Evolutionary conservation across 2,329 filamentous ascomycete genomes (phyloP).

Genomic region (Westerdykella ornata): DNA sequence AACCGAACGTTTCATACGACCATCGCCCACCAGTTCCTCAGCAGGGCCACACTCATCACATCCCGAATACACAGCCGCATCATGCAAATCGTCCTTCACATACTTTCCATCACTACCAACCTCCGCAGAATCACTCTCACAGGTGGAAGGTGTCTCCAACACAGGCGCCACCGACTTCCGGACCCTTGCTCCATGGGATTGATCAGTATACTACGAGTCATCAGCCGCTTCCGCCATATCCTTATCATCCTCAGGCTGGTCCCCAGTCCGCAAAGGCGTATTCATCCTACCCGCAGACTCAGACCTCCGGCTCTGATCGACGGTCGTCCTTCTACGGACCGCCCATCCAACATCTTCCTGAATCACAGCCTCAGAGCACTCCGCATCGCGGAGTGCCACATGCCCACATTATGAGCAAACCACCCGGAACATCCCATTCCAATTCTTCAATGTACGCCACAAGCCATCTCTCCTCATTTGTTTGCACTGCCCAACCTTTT

Average conservation of each 20-base stretch:
- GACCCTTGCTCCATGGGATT: constrained; percentile 17
- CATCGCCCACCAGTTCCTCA: constrained; percentile 21
- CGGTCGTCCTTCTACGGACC: constrained; percentile 9
- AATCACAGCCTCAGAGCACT: constrained; percentile 21
- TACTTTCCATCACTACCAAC: constrained; percentile 23
- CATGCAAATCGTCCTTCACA: constrained; percentile 13
- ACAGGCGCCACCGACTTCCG: constrained; percentile 13
- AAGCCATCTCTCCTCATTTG: constrained; percentile 31
- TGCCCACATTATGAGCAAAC: constrained; percentile 25
- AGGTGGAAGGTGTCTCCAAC: constrained; percentile 15
- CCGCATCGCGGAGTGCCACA: constrained; percentile 29
- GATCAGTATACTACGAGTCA: constrained; percentile 23
- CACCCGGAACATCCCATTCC: constrained; percentile 26
- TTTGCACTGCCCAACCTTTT: constrained; percentile 29
- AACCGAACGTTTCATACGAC: constrained; percentile 34
- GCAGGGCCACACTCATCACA: constrained; percentile 16
- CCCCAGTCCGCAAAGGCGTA: constrained; percentile 4
- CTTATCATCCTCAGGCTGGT: constrained; percentile 13
- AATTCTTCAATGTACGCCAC: constrained; percentile 36
- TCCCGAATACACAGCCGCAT: constrained; percentile 10
- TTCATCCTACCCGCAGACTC: constrained; percentile 11
- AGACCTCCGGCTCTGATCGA: constrained; percentile 10
- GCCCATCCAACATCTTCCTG: constrained; percentile 11
- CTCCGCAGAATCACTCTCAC: constrained; percentile 20
- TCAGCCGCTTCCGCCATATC: constrained; percentile 20